phyloP scores from a whole-genome alignment of 441 rosid genomes.

The Pelargonium cotyledonis region DNA sequence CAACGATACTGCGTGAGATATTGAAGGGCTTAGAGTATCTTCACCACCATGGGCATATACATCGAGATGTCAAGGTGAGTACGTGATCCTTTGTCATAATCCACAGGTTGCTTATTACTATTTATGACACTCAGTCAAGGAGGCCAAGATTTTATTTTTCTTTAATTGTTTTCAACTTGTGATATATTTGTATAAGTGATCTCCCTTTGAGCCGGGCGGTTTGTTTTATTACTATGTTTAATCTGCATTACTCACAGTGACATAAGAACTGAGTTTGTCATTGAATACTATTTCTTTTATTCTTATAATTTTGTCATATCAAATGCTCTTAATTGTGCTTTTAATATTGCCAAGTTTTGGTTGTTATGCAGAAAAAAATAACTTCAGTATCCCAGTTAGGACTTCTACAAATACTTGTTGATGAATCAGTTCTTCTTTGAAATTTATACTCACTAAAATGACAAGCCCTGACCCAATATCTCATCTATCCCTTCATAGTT shows the following conservation, averaged over 20 bases:
- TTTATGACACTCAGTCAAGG: neutral
- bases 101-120: neutral
- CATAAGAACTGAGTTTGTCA: neutral
- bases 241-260: neutral
- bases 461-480: neutral
- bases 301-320: neutral
- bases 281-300: neutral
- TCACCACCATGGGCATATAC: conserved; percentile 97
- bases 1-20: conserved; percentile 76
- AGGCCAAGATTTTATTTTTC: neutral
- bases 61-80: conserved; percentile 90
- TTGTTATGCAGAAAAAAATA: neutral
- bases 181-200: neutral
- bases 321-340: neutral
- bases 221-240: neutral
- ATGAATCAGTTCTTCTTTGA: neutral
- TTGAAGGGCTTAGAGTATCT: conserved; percentile 93
- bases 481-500: neutral
- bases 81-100: neutral
- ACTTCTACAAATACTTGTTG: neutral
- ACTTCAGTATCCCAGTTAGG: neutral
- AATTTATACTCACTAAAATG: neutral
- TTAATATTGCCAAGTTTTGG: neutral
- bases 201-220: neutral
- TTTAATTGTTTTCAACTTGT: neutral